A percentile compares a stretch with the other conserved stretches of the same genome.
phyloP scores from a whole-genome alignment of 83 land plant genomes.

The Diphasiastrum complanatum region DNA sequence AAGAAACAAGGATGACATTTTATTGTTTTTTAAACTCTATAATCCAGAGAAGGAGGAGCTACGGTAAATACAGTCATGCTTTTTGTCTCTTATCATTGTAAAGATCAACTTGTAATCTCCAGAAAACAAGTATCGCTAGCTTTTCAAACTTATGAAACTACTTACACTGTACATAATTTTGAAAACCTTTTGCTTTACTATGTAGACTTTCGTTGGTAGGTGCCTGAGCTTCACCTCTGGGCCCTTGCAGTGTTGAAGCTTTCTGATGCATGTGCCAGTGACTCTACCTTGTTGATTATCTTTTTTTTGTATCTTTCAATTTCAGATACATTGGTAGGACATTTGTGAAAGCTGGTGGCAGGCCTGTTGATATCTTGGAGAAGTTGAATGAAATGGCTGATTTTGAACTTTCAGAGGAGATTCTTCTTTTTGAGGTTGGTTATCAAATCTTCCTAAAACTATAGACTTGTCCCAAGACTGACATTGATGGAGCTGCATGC shows the following conservation, averaged over 20 bases:
- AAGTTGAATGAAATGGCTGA: slow-evolving; percentile 92
- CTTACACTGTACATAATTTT: no score
- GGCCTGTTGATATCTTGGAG: slow-evolving; percentile 66
- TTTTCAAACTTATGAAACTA: no score
- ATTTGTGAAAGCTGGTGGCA: slow-evolving; percentile 69
- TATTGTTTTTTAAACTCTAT: slow-evolving; percentile 91
- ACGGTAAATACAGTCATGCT: slow-evolving; percentile 40
- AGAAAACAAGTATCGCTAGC: no score
- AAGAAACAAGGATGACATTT: slow-evolving; percentile 78
- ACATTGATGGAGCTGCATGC: no score
- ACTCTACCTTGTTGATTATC: no score
- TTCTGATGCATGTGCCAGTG: no score
- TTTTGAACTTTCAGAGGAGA: slow-evolving; percentile 65
- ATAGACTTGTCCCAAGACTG: background rate
- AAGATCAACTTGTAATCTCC: no score
- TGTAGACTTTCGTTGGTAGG: no score
- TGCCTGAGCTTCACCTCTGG: no score
- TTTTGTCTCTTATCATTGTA: no score
- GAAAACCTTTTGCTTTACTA: no score
- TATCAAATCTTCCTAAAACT: background rate
- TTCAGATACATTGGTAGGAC: slow-evolving; percentile 82
- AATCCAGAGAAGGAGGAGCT: slow-evolving; percentile 90
- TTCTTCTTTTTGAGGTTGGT: slow-evolving; percentile 85
- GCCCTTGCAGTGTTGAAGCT: no score
- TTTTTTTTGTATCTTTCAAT: background rate